phyloP scores from a whole-genome alignment of 2,329 filamentous ascomycete species.

The Alternaria sp. region DNA sequence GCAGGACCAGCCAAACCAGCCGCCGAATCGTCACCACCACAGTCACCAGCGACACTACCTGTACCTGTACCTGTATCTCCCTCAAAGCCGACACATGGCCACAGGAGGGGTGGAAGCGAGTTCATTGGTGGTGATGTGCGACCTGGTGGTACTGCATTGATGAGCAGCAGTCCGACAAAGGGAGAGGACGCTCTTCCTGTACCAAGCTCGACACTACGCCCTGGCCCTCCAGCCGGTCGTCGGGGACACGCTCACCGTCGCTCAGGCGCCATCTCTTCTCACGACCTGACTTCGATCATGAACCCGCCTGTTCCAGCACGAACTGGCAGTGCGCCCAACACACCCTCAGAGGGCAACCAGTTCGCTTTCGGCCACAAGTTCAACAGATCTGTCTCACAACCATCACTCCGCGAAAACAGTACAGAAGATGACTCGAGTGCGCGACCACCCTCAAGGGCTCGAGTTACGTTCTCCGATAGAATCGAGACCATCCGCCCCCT shows the following conservation, averaged over 20 bases:
- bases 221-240: constrained; percentile 61
- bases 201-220: constrained; percentile 59
- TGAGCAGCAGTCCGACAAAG: constrained; percentile 76
- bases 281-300: constrained; percentile 77
- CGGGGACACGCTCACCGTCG: constrained; percentile 82
- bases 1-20: constrained; percentile 47
- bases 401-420: constrained; percentile 38
- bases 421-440: constrained; percentile 35
- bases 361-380: constrained; percentile 46
- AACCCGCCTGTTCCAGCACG: constrained; percentile 64
- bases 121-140: constrained; percentile 78
- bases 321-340: constrained; percentile 71
- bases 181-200: constrained; percentile 66
- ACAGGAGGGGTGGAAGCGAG: constrained; percentile 82
- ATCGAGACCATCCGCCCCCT: constrained; percentile 85
- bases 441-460: constrained; percentile 61
- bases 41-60: constrained; percentile 49
- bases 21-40: constrained; percentile 46
- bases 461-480: constrained; percentile 84
- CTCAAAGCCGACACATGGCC: constrained; percentile 64
- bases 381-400: constrained; percentile 53
- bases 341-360: constrained; percentile 61
- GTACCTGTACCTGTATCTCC: constrained; percentile 55
- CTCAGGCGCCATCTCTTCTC: constrained; percentile 81
- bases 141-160: constrained; percentile 61